A percentile compares a stretch with the other conserved stretches of the same genome.
These are phyloP conservation scores for Mycosphaerella sp. DNA, from an alignment of 2,329 filamentous ascomycete species.

Conservation along the genomic window DNA sequence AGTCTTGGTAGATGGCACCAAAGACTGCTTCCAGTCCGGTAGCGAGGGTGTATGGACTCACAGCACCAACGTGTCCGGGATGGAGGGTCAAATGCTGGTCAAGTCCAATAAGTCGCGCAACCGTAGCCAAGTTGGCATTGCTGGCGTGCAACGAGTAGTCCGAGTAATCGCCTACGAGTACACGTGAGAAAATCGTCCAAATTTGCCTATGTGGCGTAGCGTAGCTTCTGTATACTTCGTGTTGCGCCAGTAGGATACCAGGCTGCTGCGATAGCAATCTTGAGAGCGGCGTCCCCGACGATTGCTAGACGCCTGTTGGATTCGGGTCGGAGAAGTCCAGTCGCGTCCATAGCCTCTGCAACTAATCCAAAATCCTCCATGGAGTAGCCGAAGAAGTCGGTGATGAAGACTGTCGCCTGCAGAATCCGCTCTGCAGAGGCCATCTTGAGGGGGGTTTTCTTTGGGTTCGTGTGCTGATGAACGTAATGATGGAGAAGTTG, in stretches of 20 bases:
- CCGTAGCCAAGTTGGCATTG: not conserved
- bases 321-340: not conserved
- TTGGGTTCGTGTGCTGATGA: too few relatives aligned
- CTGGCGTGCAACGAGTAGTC: not conserved
- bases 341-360: not conserved
- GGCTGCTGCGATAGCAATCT: not conserved
- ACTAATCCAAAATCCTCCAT: not conserved
- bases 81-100: not conserved
- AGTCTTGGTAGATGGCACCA: conserved; percentile 7
- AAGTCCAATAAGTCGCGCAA: not conserved
- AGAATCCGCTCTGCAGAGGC: too few relatives aligned
- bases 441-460: too few relatives aligned
- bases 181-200: not conserved
- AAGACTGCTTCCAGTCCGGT: conserved; percentile 4
- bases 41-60: not conserved
- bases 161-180: not conserved
- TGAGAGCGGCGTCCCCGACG: conserved; percentile 1
- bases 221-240: not conserved
- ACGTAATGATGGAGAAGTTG: too few relatives aligned
- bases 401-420: not conserved
- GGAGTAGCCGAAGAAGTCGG: not conserved
- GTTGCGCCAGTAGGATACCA: conserved; percentile 1
- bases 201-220: not conserved
- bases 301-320: not conserved
- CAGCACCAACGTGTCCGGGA: not conserved